Base-by-base conservation (phyloP, 495 filamentous ascomycete genomes). In the Neurospora tetraspora region DNA sequence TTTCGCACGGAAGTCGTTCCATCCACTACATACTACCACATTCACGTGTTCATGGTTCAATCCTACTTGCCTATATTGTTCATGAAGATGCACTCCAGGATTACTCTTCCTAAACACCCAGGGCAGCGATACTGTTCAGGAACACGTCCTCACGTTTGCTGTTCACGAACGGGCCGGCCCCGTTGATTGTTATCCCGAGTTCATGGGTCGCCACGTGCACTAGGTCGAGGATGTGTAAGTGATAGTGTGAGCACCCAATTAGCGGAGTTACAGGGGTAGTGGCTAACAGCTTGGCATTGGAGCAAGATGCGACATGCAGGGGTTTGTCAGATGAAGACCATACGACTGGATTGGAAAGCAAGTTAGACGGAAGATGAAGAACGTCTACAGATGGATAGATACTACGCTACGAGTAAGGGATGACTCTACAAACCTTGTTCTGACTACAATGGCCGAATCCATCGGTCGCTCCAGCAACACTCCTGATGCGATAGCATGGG, bases 141-240 rank as follows among this genome's bases (percentile, higher is more conserved):
- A 18, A 18, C 0, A 7, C 0, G 6, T 18, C 5, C 0, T 8
- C 14, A 3, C 0, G 0, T 42, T 8, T 8, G 16, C 6, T 18
- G 40, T 42, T 42, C 16, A 18, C 14, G 2, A 42, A 42, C 27
- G 3, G 2, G 27, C 27, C 2, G 27, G 27, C 27, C 27, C 27
- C 27, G 27, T 27, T 27, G 27, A 27, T 27, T 27, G 27, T 27
- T 27, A 27, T 27, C 27, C 27, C 27, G 27, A 27, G 27, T 27
- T 27, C 27, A 27, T 27, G 6, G 3, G 6, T 18, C 16, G 5
- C 39, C 14, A 16, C 5, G 0, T 6, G 39, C 14, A 40, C 14
- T 14, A 40, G 5, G 6, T 16, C 39, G 14, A 16, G 12, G 14
- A 3, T 42, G 39, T 42, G 39, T 18, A 6, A 18, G 14, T 42